A percentile compares a stretch with the other conserved stretches of the same genome.
These are phyloP conservation scores for Xylariaceae sp. DNA, from an alignment of 2,329 filamentous ascomycete genomes.

Conservation along the genomic window DNA sequence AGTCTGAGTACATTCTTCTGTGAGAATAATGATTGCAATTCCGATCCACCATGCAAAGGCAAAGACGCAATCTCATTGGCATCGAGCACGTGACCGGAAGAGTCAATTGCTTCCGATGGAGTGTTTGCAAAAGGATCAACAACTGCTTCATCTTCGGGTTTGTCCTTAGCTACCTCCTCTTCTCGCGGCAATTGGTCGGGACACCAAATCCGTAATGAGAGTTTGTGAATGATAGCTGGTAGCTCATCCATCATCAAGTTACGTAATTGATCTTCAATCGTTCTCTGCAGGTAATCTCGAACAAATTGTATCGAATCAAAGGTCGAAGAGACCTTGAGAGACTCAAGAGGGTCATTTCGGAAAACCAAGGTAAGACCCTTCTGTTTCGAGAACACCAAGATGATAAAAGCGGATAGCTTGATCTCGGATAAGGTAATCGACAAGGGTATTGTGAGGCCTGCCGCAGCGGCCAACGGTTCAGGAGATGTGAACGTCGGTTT, in stretches of 20 bases:
- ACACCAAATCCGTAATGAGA: slow-evolving; percentile 87
- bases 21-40: slow-evolving; percentile 88
- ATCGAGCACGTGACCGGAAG: slow-evolving; percentile 75
- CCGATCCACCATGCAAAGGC: slow-evolving; percentile 76
- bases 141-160: slow-evolving; percentile 58
- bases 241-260: slow-evolving; percentile 98
- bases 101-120: slow-evolving; percentile 80
- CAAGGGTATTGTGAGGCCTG: slow-evolving; percentile 92
- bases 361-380: slow-evolving; percentile 97
- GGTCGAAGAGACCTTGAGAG: slow-evolving; percentile 96
- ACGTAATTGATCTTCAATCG: slow-evolving; percentile 90
- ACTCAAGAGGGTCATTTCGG: slow-evolving; percentile 96
- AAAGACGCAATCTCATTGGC: slow-evolving; percentile 75
- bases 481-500: slow-evolving; percentile 93
- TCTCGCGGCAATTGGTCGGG: slow-evolving; percentile 78
- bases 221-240: slow-evolving; percentile 90
- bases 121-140: slow-evolving; percentile 82
- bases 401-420: slow-evolving; percentile 94
- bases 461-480: slow-evolving; percentile 85
- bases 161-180: slow-evolving; percentile 56
- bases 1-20: slow-evolving; percentile 90
- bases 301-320: slow-evolving; percentile 99
- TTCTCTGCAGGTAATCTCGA: slow-evolving; percentile 92
- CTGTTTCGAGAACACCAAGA: slow-evolving; percentile 95
- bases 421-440: slow-evolving; percentile 97